Base-by-base conservation (phyloP, 2,329 filamentous ascomycete species). In the Furcasterigmium furcatum region DNA sequence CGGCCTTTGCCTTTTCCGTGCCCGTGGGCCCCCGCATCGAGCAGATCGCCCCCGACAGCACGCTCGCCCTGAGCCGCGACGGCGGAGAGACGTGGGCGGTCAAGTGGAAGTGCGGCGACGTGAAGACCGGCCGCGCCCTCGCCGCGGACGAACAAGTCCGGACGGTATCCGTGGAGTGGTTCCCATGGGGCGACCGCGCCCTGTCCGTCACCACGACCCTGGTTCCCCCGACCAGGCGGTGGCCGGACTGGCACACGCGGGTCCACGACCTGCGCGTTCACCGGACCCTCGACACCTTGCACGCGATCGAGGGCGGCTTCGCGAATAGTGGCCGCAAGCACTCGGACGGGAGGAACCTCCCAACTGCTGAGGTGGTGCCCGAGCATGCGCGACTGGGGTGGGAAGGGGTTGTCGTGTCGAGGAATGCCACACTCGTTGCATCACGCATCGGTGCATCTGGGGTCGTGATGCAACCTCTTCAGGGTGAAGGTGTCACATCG, bases 1-100 rank as follows among this genome's bases (percentile, higher is more conserved):
- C 73, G 0, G 55, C 68, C 0, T 75, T 76, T 34, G 65, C 60
- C 0, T 76, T 76, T 44, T 67, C 62, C 9, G 70, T 73, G 0
- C 71, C 71, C 0, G 64, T 61, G 0, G 71, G 70, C 1, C 35
- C 55, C 1, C 44, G 59, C 3, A 50, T 66, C 2, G 20, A 61
- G 20, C 70, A 68, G 27, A 56, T 64, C n/a, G 64, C 62, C 0
- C 63, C 63, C 0, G 64, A 67, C 22, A 67, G 51, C 14, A 51
- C 51, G 1, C 32, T 67, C 2, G 57, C 52, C 0, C 14, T 66
- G n/a, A 67, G 61, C 12, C 41, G 51, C 10, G 63, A 67, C 4
- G 57, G 54, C 0, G 55, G 56, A 1, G 60, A 67, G 44, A 59
- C 53, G 0, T 67, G 58, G 59, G 53, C 51, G 0, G 54, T 61